Conservation (phyloP, 129 eudicot species). For the sunflower (Helianthus annuus) region DNA sequence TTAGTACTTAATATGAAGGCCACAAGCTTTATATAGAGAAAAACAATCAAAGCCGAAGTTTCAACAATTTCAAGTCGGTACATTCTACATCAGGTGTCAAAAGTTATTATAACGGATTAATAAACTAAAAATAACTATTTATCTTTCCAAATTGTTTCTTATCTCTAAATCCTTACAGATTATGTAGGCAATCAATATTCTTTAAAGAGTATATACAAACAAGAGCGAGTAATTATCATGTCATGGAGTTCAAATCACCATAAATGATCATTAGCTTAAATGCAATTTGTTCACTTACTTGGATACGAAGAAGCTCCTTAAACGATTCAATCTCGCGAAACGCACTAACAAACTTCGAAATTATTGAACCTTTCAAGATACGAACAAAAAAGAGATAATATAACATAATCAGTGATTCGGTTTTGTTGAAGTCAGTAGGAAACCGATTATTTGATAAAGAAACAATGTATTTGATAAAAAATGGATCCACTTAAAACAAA, state of each 20-base stretch:
- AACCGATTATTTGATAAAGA: not conserved
- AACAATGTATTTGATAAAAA: conserved; percentile 3
- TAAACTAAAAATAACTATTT: too few species aligned
- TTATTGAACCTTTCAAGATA: conserved; percentile 67
- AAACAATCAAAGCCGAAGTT: not conserved
- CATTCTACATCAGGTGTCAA: too few species aligned
- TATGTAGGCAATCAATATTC: not conserved
- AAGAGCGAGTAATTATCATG: not conserved
- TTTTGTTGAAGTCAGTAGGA: not conserved
- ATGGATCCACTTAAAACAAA: not conserved
- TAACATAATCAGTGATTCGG: too few species aligned
- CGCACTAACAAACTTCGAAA: conserved; percentile 74
- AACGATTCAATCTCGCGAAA: conserved; percentile 93
- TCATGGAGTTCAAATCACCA: not conserved
- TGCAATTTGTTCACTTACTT: conserved; percentile 54
- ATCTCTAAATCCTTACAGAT: not conserved
- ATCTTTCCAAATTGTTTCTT: too few species aligned
- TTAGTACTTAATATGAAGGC: not conserved
- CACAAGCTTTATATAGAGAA: not conserved
- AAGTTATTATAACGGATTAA: too few species aligned
- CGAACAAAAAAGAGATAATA: not conserved
- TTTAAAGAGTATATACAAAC: not conserved
- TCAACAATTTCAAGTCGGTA: too few species aligned
- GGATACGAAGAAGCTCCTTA: conserved; percentile 97
- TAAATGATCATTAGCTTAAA: conserved; percentile 13